Evolutionary conservation across 768 basidiomycete species (phyloP), one percentile per base, ranked within the genome.

Genomic region (Pleurotus giganteus): DNA sequence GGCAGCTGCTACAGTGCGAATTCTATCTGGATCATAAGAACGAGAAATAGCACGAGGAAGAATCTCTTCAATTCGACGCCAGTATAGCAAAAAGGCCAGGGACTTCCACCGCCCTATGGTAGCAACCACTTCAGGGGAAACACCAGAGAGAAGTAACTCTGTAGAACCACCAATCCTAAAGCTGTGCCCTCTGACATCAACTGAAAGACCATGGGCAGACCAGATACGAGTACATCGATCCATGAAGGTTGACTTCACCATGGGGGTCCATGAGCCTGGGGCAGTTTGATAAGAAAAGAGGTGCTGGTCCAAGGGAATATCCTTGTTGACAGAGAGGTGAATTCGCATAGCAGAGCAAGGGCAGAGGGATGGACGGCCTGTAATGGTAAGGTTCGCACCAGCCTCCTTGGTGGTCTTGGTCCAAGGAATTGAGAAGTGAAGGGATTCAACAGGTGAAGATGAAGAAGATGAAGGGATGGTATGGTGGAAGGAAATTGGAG

Each of bases 91-190:
- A 27, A 74, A 72, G 6, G 69, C 61, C 4, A 58, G 43, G 0
- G 69, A 71, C 0, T 58, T 64, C 74, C 74, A 77, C 0, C 67
- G 55, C 0, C 73, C 73, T 42, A 65, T 66, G 0, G 63, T 59
- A 2, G 69, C 68, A 0, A 75, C 68, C 0, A 73, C 52, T 3
- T 74, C 65, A 1, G 74, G 71, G 0, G 65, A 61, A 1, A 65
- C 56, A 0, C 69, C 67, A 0, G 23, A 26, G 0, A 71, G 58
- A 0, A 74, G 59, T 4, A 73, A 59, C 29, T 69, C 53, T 0
- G 67, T 66, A 0, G 68, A 60, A 0, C 71, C 65, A 0, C 66
- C 66, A 4, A 71, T 71, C 2, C 61, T 55, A 17, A 67, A 71
- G 31, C 59, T 57, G 41, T 71, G 70, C 0, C 69, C 65, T 1